A percentile compares a stretch with the other conserved stretches of the same genome.
Conservation (phyloP, 1,284 basidiomycete species). For the Mycena sp. region DNA sequence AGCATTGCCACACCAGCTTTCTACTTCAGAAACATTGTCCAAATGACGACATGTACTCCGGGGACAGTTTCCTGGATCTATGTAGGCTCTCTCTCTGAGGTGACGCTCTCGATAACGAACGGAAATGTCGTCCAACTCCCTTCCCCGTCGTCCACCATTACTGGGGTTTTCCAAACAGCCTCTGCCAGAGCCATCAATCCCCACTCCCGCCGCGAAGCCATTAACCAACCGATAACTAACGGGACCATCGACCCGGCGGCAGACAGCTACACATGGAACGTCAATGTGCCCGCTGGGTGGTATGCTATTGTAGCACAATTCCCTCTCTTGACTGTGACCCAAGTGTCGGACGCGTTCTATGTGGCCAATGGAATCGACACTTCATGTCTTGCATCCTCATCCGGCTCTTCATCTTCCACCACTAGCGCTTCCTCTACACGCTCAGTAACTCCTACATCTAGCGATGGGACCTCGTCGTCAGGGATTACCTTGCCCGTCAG, state of each 20-base stretch:
- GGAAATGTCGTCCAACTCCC: conserved; percentile 36
- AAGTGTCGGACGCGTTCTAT: conserved; percentile 47
- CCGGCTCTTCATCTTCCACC: conserved; percentile 23
- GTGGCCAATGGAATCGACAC: conserved; percentile 49
- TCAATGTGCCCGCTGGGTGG: conserved; percentile 54
- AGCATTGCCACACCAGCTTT: conserved; percentile 16
- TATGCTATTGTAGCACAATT: conserved; percentile 46
- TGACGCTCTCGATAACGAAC: conserved; percentile 48
- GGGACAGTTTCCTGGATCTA: conserved; percentile 52
- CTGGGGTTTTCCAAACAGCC: neutral
- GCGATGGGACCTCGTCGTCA: conserved; percentile 27
- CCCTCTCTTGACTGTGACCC: conserved; percentile 16
- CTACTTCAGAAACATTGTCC: conserved; percentile 35
- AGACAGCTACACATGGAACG: conserved; percentile 43
- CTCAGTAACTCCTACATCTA: neutral
- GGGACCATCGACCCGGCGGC: conserved; percentile 16
- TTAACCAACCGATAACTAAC: conserved; percentile 13
- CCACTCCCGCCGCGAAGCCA: conserved; percentile 12
- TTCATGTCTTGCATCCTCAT: conserved; percentile 28
- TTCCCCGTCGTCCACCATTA: conserved; percentile 9
- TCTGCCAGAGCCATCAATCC: neutral
- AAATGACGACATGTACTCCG: conserved; percentile 47
- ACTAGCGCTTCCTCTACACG: conserved; percentile 9
- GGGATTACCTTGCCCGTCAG: conserved; percentile 24
- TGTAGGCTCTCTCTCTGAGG: conserved; percentile 5